Evolutionary conservation across 345 rosid species (phyloP).

Genomic region (Boechera stricta): DNA sequence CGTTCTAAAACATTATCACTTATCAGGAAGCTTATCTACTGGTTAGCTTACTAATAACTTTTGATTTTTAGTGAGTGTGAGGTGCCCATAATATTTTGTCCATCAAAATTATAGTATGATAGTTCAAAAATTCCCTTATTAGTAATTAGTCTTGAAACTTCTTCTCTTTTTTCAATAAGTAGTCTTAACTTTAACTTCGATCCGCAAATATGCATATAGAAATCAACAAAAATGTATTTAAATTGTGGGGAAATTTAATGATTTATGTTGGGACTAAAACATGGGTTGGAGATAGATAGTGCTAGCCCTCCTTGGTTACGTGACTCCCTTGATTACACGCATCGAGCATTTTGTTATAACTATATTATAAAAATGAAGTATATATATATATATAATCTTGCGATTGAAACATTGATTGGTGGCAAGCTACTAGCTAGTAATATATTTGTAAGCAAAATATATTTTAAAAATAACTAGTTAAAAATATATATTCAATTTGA

Average conservation of each 20-base stretch:
- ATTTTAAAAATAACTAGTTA: neutral
- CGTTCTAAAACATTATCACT: neutral
- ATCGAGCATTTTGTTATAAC: neutral
- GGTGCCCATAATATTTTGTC: neutral
- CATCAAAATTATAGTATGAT: neutral
- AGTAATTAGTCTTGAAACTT: neutral
- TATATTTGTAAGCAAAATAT: neutral
- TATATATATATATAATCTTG: neutral
- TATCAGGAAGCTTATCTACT: neutral
- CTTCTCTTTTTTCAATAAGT: neutral
- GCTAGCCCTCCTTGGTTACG: neutral
- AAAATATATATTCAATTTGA: neutral
- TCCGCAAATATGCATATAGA: neutral
- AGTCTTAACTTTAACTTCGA: neutral
- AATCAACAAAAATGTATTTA: neutral
- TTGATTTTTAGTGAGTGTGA: neutral
- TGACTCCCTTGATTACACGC: neutral
- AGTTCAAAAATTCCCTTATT: neutral
- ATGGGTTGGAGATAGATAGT: neutral
- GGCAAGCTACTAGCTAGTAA: neutral
- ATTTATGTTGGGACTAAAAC: slow-evolving; percentile 18
- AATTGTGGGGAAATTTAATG: neutral
- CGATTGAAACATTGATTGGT: neutral
- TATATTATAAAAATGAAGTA: neutral
- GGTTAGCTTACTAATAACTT: neutral